Base-by-base conservation (phyloP, 2,329 filamentous ascomycete genomes). In the Ophiostoma populinum region DNA sequence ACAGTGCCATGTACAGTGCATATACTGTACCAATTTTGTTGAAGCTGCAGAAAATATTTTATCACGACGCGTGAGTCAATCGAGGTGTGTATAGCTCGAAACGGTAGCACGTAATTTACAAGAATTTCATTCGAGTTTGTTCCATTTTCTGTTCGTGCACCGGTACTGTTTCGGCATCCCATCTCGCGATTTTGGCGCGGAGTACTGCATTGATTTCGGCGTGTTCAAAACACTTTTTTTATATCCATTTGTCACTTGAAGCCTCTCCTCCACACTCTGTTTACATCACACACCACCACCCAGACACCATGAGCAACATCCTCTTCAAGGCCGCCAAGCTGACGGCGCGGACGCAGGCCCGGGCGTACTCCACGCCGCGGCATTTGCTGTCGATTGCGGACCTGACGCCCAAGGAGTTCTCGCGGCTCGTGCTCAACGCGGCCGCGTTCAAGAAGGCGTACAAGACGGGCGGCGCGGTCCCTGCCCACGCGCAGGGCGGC, bases 311-410 rank as follows among this genome's bases (percentile, higher is more conserved):
- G 44, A 40, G 36, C 35, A 43, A 37, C 17, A 34, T 45, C 22
- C 43, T 48, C 17, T 43, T 44, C 32, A 47, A 47, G 38, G 43
- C 46, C 20, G 38, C 46, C 24, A 46, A 43, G 42, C 40, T 42
- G 34, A 42, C 46, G 35, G 40, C 46, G 31, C 45, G 44, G 35
- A 40, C 58, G 17, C 58, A 62, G 38, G 50, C 51, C 40, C 55
- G 65, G 41, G 49, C 56, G 19, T 63, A 63, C 40, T 63, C 63
- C 46, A 55, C 36, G 21, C 80, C 83, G 32, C 78, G 90, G 45
- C 87, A 95, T 64, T 66, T 98, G 35, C 76, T 94, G 57, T 92
- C 85, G 36, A 93, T 94, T 49, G 75, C 75, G 35, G 86, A 98
- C 51, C 68, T 98, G 39, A 75, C 75, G 1, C 67, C 82, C 6